These are phyloP conservation scores for Ashbya aceris DNA, from an alignment of 1,139 yeast genomes.

Conservation along the genomic window DNA sequence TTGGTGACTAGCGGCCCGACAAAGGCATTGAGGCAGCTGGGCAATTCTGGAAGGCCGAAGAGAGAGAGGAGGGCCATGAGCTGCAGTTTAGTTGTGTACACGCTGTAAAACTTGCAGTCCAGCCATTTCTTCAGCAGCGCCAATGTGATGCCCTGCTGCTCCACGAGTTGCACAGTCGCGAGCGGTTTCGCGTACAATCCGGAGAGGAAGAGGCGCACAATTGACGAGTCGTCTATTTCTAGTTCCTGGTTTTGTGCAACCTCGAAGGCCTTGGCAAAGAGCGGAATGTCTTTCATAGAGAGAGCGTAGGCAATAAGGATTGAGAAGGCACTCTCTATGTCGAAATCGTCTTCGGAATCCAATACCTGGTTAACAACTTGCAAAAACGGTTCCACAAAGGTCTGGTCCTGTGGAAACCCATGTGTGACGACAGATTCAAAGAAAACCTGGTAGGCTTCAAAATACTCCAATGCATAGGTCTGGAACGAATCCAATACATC, in stretches of 20 bases:
- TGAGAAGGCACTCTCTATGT: conserved; percentile 36
- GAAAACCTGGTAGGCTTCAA: conserved; percentile 69
- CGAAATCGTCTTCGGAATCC: conserved; percentile 32
- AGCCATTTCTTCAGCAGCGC: conserved; percentile 61
- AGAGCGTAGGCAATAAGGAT: conserved; percentile 29
- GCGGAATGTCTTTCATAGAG: conserved; percentile 31
- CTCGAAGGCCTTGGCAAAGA: conserved; percentile 25
- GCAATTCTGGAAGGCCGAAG: conserved; percentile 33
- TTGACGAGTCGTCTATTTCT: conserved; percentile 28
- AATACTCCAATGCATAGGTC: conserved; percentile 49
- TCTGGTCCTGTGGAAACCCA: conserved; percentile 43
- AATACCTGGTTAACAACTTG: conserved; percentile 26
- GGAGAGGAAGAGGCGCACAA: conserved; percentile 55
- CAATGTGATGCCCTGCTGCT: conserved; percentile 39
- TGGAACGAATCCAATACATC: conserved; percentile 41
- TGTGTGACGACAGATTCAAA: conserved; percentile 68
- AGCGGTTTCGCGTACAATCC: conserved; percentile 57
- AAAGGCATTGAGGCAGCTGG: conserved; percentile 29
- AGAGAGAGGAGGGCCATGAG: conserved; percentile 53
- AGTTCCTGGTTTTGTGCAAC: conserved; percentile 24
- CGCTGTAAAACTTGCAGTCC: conserved; percentile 50
- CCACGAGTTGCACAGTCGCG: conserved; percentile 45
- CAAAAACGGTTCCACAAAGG: conserved; percentile 32
- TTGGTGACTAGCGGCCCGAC: conserved; percentile 35
- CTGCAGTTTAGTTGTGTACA: conserved; percentile 70